A percentile compares a stretch with the other conserved stretches of the same genome.
phyloP scores from a whole-genome alignment of 257 asterid species.

The Solanum rostratum region DNA sequence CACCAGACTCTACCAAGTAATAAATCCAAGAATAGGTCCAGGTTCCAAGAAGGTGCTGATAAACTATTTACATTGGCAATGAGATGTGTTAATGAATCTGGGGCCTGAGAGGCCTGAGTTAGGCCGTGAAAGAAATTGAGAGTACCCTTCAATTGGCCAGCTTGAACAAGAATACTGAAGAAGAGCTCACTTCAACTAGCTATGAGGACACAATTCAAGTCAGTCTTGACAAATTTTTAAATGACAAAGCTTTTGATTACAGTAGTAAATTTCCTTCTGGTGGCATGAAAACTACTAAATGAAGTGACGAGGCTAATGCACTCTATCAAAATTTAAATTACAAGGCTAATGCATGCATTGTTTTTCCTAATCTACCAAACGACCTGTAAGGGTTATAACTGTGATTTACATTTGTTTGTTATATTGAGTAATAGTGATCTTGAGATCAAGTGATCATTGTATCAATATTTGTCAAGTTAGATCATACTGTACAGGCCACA shows the following conservation, averaged over 20 bases:
- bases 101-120: slow-evolving; percentile 57
- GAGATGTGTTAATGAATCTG: slow-evolving; percentile 55
- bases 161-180: slow-evolving; percentile 7
- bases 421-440: neutral
- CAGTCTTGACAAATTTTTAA: slow-evolving; percentile 31
- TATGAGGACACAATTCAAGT: slow-evolving; percentile 29
- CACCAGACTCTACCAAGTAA: slow-evolving; percentile 12
- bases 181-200: slow-evolving; percentile 15
- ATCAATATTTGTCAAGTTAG: neutral
- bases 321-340: too few species aligned
- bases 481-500: neutral
- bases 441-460: neutral
- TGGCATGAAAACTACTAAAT: slow-evolving; percentile 4
- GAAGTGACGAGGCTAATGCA: neutral
- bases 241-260: slow-evolving; percentile 32
- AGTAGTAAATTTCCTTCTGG: slow-evolving; percentile 45
- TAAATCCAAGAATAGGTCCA: slow-evolving; percentile 34
- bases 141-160: slow-evolving; percentile 32
- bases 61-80: slow-evolving; percentile 48
- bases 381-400: neutral
- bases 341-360: too few species aligned
- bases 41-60: slow-evolving; percentile 29
- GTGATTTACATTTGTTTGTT: neutral
- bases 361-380: too few species aligned
- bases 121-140: slow-evolving; percentile 63